Percentiles rank a stretch among this genome's conserved stretches.
phyloP scores from a whole-genome alignment of 129 eudicot species.

The Daucus carota region DNA sequence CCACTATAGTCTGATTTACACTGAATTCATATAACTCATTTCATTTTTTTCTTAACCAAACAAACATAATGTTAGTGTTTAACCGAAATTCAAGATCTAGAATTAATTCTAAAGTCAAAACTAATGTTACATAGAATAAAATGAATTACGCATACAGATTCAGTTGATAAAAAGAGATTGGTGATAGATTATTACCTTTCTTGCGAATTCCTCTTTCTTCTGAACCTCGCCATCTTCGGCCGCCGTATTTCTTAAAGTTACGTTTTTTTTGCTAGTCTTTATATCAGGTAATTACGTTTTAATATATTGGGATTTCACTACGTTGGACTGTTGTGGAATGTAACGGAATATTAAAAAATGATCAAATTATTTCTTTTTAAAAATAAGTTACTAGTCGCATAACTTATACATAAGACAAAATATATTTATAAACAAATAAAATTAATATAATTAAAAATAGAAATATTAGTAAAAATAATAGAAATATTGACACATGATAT shows the following conservation, averaged over 20 bases:
- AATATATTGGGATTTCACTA: too few relatives aligned
- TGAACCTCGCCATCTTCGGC: neutral
- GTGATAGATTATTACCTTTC: neutral
- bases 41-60: neutral
- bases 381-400: too few relatives aligned
- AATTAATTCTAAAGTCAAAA: neutral
- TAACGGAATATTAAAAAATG: too few relatives aligned
- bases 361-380: too few relatives aligned
- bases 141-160: neutral
- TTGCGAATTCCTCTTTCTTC: neutral
- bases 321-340: too few relatives aligned
- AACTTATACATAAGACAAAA: too few relatives aligned
- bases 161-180: neutral
- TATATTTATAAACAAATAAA: too few relatives aligned
- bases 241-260: neutral
- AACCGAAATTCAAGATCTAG: neutral
- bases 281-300: neutral
- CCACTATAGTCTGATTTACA: too few relatives aligned
- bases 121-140: neutral
- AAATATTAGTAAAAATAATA: too few relatives aligned
- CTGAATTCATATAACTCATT: too few relatives aligned
- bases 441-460: too few relatives aligned
- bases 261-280: neutral
- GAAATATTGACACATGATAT: too few relatives aligned
- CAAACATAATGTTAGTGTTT: neutral